phyloP scores from a whole-genome alignment of 768 basidiomycete genomes.

The Strobilomyces echinocephalus region DNA sequence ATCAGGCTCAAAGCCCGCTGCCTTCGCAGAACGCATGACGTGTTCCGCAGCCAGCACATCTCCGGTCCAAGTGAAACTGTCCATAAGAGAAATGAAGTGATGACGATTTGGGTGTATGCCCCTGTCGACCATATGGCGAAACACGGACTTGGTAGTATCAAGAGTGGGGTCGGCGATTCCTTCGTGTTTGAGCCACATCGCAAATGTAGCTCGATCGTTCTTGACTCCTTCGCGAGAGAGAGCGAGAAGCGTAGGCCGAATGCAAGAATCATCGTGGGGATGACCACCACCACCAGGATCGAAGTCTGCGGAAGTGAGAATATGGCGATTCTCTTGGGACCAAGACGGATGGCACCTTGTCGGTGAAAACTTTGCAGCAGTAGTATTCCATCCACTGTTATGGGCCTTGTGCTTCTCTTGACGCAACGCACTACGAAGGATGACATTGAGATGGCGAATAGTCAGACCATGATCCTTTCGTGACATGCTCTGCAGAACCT shows the following conservation, averaged over 20 bases:
- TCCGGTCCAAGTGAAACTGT: constrained; percentile 61
- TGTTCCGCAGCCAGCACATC: constrained; percentile 53
- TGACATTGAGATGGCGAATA: constrained; percentile 52
- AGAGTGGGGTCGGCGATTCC: constrained; percentile 49
- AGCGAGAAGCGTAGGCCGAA: constrained; percentile 42
- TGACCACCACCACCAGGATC: constrained; percentile 46
- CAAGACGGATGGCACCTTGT: constrained; percentile 19
- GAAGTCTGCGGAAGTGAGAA: constrained; percentile 31
- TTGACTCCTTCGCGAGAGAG: constrained; percentile 45
- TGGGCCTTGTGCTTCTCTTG: constrained; percentile 44
- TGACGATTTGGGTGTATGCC: constrained; percentile 70
- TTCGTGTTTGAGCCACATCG: constrained; percentile 61
- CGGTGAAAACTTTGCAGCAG: constrained; percentile 37
- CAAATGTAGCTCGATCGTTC: constrained; percentile 54
- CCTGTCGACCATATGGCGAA: constrained; percentile 55
- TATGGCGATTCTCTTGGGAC: constrained; percentile 4
- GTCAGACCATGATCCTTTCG: constrained; percentile 42
- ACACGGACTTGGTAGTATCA: constrained; percentile 47
- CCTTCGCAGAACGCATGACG: constrained; percentile 48
- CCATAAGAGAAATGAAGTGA: constrained; percentile 73
- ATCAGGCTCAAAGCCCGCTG: constrained; percentile 51
- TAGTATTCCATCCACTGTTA: constrained; percentile 44
- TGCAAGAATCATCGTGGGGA: constrained; percentile 28
- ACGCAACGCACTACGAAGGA: constrained; percentile 50
- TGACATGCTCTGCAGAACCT: constrained; percentile 43